Conservation (phyloP, 306 rosid genomes). For the Hippophae rhamnoides region DNA sequence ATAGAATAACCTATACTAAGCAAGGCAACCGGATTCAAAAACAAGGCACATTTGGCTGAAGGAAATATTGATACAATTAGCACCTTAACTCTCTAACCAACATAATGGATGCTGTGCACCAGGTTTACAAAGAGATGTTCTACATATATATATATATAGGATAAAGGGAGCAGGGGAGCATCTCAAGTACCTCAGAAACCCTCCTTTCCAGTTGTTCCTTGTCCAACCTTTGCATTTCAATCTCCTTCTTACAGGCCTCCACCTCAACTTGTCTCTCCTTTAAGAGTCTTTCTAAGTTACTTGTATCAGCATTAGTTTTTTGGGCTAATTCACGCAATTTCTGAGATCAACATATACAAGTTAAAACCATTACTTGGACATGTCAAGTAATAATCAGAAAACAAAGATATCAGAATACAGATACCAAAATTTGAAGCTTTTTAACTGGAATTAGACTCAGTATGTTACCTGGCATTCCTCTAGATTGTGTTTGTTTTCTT, state of each 20-base stretch:
- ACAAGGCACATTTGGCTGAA: too few species aligned
- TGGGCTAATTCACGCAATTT: constrained; percentile 67
- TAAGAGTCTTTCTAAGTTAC: constrained; percentile 49
- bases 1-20: too few species aligned
- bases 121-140: too few species aligned
- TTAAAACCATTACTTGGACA: too few species aligned
- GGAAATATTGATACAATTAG: too few species aligned
- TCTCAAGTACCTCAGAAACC: constrained; percentile 62
- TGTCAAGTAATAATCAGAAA: too few species aligned
- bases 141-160: too few species aligned
- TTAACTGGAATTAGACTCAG: background rate
- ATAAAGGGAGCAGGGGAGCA: constrained; percentile 4
- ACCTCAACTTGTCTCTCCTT: constrained; percentile 51
- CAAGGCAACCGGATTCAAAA: too few species aligned
- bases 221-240: constrained; percentile 48
- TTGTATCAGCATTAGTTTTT: constrained; percentile 44
- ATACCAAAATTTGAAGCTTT: too few species aligned
- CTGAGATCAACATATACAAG: constrained; percentile 21
- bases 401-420: too few species aligned
- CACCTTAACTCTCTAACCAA: too few species aligned
- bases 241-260: constrained; percentile 49
- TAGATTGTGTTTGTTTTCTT: constrained; percentile 95
- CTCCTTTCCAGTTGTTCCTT: constrained; percentile 45
- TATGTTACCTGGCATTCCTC: constrained; percentile 83
- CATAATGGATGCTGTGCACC: too few species aligned